Evolutionary conservation across 2,329 filamentous ascomycete species (phyloP), one percentile per base, ranked within the genome.

Genomic region (Arthrobotrys conoides): DNA sequence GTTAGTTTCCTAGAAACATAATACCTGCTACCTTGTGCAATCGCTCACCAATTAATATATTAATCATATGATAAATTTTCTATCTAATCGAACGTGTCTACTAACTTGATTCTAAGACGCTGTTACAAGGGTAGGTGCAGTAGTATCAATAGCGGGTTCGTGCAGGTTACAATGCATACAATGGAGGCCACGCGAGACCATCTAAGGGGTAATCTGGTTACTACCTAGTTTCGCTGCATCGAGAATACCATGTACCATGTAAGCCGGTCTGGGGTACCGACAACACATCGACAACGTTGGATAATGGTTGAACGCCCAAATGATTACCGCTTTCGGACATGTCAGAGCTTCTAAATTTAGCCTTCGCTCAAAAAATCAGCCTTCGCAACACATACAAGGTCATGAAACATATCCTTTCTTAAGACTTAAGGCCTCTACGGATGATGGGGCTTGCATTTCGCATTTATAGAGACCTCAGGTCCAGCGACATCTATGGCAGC

Each of bases 281-380:
- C 27, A 30, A 30, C 27, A 38, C n/a, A 20, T 16, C 2, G 6
- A 5, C 8, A 20, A 48, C 8, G 53, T 67, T 59, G 44, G 70
- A 38, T 4, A 49, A 33, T n/a, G n/a, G n/a, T 27, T 20, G 14
- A 22, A 33, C 18, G 24, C 12, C 14, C n/a, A 38, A 10, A 68
- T 57, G 27, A 71, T 78, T 78, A 55, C 75, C 63, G 33, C 38
- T 78, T 69, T 69, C 46, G 68, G 61, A 65, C 33, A 18, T 27
- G 18, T 20, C 46, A 44, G 36, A 33, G 59, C n/a, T 46, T 72
- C 68, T 72, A 78, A 68, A 68, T 72, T 72, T 72, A 72, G 51
- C 68, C 12, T n/a, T 44, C n/a, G 5, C 22, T 44, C 33, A 16
- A 9, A 9, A 16, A 22, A 12, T 12, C 5, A 38, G 36, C 38